Percentiles rank a stretch among this genome's conserved stretches.
phyloP scores from a whole-genome alignment of 495 filamentous ascomycete genomes.

The Cladorrhinum samala region DNA sequence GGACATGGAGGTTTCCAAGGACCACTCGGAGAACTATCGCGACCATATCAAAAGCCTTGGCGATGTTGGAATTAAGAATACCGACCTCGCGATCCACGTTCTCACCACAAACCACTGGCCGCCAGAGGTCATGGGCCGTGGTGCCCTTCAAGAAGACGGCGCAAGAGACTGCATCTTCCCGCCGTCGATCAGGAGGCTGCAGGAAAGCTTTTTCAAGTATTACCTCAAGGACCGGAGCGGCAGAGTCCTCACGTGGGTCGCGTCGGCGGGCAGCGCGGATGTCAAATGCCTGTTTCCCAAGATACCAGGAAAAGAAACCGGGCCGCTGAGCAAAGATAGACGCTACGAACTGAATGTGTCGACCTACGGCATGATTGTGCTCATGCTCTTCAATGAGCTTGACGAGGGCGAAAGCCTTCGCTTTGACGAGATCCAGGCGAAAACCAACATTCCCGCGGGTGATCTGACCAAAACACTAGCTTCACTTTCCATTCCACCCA shows the following conservation, averaged over 20 bases:
- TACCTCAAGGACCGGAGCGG: slow-evolving; percentile 86
- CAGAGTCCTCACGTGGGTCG: slow-evolving; percentile 77
- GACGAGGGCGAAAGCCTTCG: slow-evolving; percentile 57
- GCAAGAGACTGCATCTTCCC: slow-evolving; percentile 62
- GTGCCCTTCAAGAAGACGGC: slow-evolving; percentile 38
- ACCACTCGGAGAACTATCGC: slow-evolving; percentile 71
- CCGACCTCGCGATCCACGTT: slow-evolving; percentile 77
- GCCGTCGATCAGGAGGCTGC: slow-evolving; percentile 64
- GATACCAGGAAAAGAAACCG: slow-evolving; percentile 54
- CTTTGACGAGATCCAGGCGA: slow-evolving; percentile 77
- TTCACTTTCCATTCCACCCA: slow-evolving; percentile 78
- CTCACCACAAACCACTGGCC: slow-evolving; percentile 95
- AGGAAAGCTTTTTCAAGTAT: slow-evolving; percentile 82
- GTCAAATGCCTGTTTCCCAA: slow-evolving; percentile 73
- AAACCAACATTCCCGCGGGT: slow-evolving; percentile 70
- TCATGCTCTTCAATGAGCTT: slow-evolving; percentile 84
- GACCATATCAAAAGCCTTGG: slow-evolving; percentile 57
- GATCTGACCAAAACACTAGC: slow-evolving; percentile 81
- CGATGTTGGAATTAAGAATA: slow-evolving; percentile 58
- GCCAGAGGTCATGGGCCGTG: slow-evolving; percentile 68
- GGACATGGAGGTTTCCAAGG: slow-evolving; percentile 87
- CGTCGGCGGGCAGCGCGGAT: slow-evolving; percentile 68
- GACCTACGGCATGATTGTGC: slow-evolving; percentile 86
- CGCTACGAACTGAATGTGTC: slow-evolving; percentile 87
- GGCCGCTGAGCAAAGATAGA: slow-evolving; percentile 57